Base-by-base conservation (phyloP, 1,284 basidiomycete genomes). In the Puccinia triticina region DNA sequence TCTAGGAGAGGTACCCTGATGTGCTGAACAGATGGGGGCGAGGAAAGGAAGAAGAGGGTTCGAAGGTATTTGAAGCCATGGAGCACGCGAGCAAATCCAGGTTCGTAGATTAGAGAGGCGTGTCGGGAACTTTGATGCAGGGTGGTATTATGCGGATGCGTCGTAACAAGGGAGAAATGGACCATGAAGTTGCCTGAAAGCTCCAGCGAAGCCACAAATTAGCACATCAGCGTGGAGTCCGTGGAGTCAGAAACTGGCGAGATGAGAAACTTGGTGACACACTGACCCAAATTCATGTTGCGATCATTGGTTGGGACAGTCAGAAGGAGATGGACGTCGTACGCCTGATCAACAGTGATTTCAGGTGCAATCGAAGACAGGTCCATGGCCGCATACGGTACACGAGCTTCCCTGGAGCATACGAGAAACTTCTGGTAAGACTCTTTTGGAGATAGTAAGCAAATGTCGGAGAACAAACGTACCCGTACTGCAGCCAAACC, bases 401-500 rank as follows among this genome's bases (percentile, higher is more conserved):
- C 77, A 16, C 67, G 64, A 55, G 50, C 50, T 72, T 80, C 77
- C 11, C 77, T 80, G 21, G 34, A 77, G 11, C 43, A 76, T 43
- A 18, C 40, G 18, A 77, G 64, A 48, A 48, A 71, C 18, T 18
- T 40, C 61, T 32, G 77, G 64, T 59, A 32, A 59, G 75, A 18
- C 50, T 61, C 8, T 77, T n/a, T 67, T 37, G 10, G 32, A 67
- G 34, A 53, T 29, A 67, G 23, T 21, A 40, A 64, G 14, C 2
- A 48, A 57, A 66, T 23, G 14, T 40, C 11, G 50, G 40, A 37
- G 48, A 16, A 29, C 21, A 2, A 40, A 80, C 77, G 46, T 12
- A 80, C 77, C 77, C 77, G 71, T 80, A 80, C 29, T 80, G 77
- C 37, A 80, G 57, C 77, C 77, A 80, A n/a, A 80, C 34, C 29